Evolutionary conservation across 352 stramenopile genomes (phyloP).

Genomic region (Pythium rishiriense): DNA sequence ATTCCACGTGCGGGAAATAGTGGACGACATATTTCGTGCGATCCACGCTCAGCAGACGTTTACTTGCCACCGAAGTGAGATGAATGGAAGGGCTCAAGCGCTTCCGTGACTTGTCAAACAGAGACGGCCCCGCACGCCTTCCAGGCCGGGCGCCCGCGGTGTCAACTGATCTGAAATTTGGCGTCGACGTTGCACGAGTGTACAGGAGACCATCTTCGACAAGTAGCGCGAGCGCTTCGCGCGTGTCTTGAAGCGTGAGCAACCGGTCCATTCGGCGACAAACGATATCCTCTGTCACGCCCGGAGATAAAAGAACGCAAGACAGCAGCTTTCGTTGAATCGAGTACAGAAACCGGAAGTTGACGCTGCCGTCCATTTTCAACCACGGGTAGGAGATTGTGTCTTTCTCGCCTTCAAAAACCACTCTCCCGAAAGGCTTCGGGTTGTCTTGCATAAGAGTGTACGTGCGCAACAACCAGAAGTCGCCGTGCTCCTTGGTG

Average conservation of each 20-base stretch:
- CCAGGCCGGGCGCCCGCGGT: background rate
- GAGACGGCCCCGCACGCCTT: constrained; percentile 1
- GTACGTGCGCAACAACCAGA: constrained; percentile 72
- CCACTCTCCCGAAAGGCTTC: constrained; percentile 30
- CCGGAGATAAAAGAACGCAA: constrained; percentile 52
- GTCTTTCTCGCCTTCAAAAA: constrained; percentile 80
- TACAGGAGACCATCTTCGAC: constrained; percentile 78
- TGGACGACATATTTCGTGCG: constrained; percentile 49
- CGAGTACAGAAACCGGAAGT: constrained; percentile 73
- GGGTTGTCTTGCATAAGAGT: constrained; percentile 37
- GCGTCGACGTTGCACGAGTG: constrained; percentile 32
- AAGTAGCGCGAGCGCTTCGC: constrained; percentile 65
- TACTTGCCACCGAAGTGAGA: constrained; percentile 4
- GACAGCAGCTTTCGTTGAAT: constrained; percentile 76
- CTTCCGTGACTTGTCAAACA: constrained; percentile 34
- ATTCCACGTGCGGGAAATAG: constrained; percentile 80
- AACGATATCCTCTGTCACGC: constrained; percentile 60
- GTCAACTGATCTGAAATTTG: background rate
- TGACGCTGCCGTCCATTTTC: constrained; percentile 78
- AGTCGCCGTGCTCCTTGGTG: constrained; percentile 56
- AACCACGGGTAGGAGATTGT: constrained; percentile 78
- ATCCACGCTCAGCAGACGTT: constrained; percentile 44
- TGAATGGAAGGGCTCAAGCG: constrained; percentile 6
- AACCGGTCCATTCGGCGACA: constrained; percentile 57
- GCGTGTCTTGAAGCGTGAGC: constrained; percentile 70